Evolutionary conservation across 1,284 basidiomycete species (phyloP), one percentile per base, ranked within the genome.

Genomic region (Phylloporus sp.): DNA sequence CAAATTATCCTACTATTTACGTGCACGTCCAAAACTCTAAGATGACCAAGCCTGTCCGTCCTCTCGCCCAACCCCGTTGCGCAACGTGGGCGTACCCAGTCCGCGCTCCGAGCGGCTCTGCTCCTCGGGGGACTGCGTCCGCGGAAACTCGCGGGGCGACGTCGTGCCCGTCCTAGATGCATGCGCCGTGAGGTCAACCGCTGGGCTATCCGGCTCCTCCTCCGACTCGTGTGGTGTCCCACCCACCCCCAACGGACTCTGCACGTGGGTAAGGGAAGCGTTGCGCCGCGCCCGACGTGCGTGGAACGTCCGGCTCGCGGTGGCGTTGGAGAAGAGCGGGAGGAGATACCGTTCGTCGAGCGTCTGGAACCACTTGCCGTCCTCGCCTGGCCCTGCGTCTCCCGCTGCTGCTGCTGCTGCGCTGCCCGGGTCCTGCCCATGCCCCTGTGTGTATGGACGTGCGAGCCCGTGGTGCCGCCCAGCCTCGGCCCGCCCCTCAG

Each of bases 281-380:
- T 76, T 80, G 61, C 88, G 79, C 46, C 87, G 81, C 4, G 89
- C 90, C 63, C 88, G 85, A 47, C 91, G 87, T 1, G 93, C 93
- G 68, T 95, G 90, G 82, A 95, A 95, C 61, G 92, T 90, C 67
- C 94, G 83, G 64, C 92, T 94, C 18, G 95, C 94, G 0, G 95
- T 96, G 13, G 92, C 92, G 76, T 98, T 98, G 62, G 93, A 95
- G 80, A 99, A 99, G 47, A 98, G 81, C 20, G 97, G 98, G 5
- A 98, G 78, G 22, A 99, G 82, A 76, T 98, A 99, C 64, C 95
- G 86, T 78, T 99, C 95, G 78, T 99, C 97, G 52, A 99, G 81
- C 37, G 91, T 85, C 69, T 96, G 96, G 87, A 99, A 99, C 96
- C 97, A 98, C 77, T 96, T 94, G 20, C 89, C 87, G 50, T 91